Base-by-base conservation (phyloP, 2,329 filamentous ascomycete species). In the Claviceps fusiformis region DNA sequence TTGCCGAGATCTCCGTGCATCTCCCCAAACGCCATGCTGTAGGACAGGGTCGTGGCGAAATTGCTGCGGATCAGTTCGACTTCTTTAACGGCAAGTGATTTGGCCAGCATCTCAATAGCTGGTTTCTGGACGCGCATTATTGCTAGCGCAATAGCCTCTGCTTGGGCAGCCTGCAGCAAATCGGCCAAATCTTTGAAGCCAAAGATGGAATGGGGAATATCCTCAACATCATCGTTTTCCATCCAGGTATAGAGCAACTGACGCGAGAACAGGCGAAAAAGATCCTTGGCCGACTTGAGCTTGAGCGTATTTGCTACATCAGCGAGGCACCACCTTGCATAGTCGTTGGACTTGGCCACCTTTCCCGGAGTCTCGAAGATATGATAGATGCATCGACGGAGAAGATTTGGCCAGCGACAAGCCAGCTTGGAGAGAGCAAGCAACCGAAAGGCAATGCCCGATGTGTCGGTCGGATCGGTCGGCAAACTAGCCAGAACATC, bases 201-300 rank as follows among this genome's bases (percentile, higher is more conserved):
- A 67, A 98, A 98, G 2, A 93, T 87, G n/a, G 77, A 73, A 64
- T 81, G 95, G 0, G 93, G 92, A 51, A 98, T 87, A 3, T 81
- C 75, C n/a, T 79, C 74, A 8, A 95, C 73, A 1, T 73, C 70
- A 56, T 85, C 79, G 0, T 72, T 71, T 58, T 89, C 82, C 3
- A 95, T 79, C 92, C 91, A 98, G 0, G 90, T 95, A 65, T 89
- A 95, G 3, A 97, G 73, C 7, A 98, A 76, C 64, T 98, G 93
- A 2, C 91, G 83, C 7, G 89, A 84, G 65, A 97, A 98, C 0
- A 97, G 74, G 6, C 75, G 74, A 64, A 98, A 96, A 1, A 99
- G 72, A 39, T 85, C 79, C 61, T 77, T 81, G 0, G 89, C 76
- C 48, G 82, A 81, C 29, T 76, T 69, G 27, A 97, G 76, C 0